phyloP scores from a whole-genome alignment of 2,329 filamentous ascomycete genomes.

The Venturiaceae sp. region DNA sequence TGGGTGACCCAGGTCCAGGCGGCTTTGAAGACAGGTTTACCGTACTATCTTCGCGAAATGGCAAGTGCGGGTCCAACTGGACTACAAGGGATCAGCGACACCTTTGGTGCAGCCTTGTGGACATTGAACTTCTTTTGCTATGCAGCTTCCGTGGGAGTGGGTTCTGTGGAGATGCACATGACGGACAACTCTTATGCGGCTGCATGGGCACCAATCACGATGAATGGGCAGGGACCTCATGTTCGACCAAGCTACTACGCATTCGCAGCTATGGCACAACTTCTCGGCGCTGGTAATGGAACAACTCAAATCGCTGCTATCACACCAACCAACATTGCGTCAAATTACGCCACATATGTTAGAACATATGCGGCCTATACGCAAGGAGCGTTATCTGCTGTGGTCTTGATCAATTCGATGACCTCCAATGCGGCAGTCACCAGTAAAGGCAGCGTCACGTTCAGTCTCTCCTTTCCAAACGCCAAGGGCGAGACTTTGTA shows the following conservation, averaged over 20 bases:
- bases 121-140: conserved; percentile 44
- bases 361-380: conserved; percentile 37
- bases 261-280: conserved; percentile 40
- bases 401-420: conserved; percentile 38
- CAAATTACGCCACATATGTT: conserved; percentile 30
- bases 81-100: conserved; percentile 34
- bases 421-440: conserved; percentile 29
- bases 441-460: conserved; percentile 28
- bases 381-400: conserved; percentile 27
- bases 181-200: conserved; percentile 42
- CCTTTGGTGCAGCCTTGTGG: conserved; percentile 41
- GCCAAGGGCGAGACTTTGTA: conserved; percentile 33
- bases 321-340: conserved; percentile 19
- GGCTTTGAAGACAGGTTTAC: conserved; percentile 29
- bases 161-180: conserved; percentile 43
- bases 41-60: conserved; percentile 43
- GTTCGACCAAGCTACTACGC: conserved; percentile 42
- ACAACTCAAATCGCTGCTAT: conserved; percentile 33
- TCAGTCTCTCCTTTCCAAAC: conserved; percentile 30
- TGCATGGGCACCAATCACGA: conserved; percentile 37
- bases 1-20: conserved; percentile 35
- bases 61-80: conserved; percentile 40
- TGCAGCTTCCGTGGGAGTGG: conserved; percentile 36
- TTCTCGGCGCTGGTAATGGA: conserved; percentile 37
- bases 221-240: conserved; percentile 29